These are phyloP conservation scores for Huntiella bhutanensis DNA, from an alignment of 2,329 filamentous ascomycete genomes.

Conservation along the genomic window DNA sequence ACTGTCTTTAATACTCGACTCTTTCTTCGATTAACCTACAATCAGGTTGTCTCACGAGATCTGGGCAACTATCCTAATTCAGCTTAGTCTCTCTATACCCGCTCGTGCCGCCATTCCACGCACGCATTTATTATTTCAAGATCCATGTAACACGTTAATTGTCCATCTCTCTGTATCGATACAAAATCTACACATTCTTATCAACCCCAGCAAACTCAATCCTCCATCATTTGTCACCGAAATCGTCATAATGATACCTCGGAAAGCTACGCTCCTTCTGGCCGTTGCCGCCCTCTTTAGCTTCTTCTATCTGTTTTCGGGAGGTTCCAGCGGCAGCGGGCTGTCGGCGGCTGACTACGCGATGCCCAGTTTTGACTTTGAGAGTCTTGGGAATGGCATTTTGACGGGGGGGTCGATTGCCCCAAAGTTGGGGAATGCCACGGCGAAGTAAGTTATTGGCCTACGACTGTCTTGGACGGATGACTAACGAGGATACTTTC, in stretches of 20 bases:
- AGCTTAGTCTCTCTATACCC: no score
- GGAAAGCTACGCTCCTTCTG: constrained; percentile 33
- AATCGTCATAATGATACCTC: constrained; percentile 25
- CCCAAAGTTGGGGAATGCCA: constrained; percentile 67
- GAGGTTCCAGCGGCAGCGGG: constrained; percentile 16
- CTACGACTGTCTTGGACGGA: background rate
- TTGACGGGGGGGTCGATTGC: constrained; percentile 55
- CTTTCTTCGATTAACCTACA: no score
- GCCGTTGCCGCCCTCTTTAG: constrained; percentile 36
- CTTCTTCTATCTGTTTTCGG: constrained; percentile 40
- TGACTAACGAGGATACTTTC: constrained; percentile 1
- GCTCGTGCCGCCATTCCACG: no score
- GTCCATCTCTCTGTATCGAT: background rate
- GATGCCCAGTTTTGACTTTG: constrained; percentile 20
- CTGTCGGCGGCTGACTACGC: constrained; percentile 3
- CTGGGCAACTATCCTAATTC: no score
- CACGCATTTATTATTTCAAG: no score
- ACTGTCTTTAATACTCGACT: no score
- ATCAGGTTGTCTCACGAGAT: no score
- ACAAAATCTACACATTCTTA: background rate
- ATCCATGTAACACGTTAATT: no score
- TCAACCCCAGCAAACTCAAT: no score
- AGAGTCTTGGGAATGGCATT: constrained; percentile 26
- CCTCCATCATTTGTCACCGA: no score
- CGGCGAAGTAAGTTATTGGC: constrained; percentile 40